These are phyloP conservation scores for Stachybotrys echinatus DNA, from an alignment of 2,329 filamentous ascomycete genomes.

Conservation along the genomic window DNA sequence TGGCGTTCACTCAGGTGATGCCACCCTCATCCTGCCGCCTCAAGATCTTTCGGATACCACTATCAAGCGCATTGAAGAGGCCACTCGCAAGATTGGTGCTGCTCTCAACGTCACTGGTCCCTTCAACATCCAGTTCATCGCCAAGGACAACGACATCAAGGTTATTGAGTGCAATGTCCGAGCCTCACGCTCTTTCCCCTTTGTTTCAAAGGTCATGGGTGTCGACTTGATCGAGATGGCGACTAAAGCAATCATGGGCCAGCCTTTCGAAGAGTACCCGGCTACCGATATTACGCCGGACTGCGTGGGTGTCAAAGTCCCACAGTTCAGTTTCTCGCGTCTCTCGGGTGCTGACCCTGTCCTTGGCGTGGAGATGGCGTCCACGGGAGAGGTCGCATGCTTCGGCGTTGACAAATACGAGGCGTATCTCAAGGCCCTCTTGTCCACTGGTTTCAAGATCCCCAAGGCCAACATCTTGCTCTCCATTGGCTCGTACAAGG, in stretches of 20 bases:
- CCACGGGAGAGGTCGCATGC: slow-evolving; percentile 94
- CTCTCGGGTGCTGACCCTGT: slow-evolving; percentile 94
- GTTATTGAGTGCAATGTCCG: slow-evolving; percentile 99
- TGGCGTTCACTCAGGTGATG: slow-evolving; percentile 96
- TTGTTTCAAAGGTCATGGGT: slow-evolving; percentile 97
- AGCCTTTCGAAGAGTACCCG: slow-evolving; percentile 79
- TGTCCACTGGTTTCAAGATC: slow-evolving; percentile 94
- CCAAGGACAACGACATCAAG: slow-evolving; percentile 99
- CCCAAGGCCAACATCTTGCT: slow-evolving; percentile 93
- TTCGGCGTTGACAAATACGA: slow-evolving; percentile 96
- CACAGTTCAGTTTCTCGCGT: slow-evolving; percentile 97
- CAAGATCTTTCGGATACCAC: slow-evolving; percentile 90
- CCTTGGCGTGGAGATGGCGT: slow-evolving; percentile 97
- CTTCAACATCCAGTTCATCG: slow-evolving; percentile 99
- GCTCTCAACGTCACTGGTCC: slow-evolving; percentile 94
- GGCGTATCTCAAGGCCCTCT: slow-evolving; percentile 91
- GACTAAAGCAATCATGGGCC: slow-evolving; percentile 89
- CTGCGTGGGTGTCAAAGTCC: slow-evolving; percentile 95
- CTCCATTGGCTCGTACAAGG: slow-evolving; percentile 95
- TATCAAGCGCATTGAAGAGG: slow-evolving; percentile 86
- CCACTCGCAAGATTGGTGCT: slow-evolving; percentile 88
- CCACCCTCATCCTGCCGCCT: slow-evolving; percentile 88
- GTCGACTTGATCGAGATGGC: slow-evolving; percentile 98
- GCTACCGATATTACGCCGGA: slow-evolving; percentile 67
- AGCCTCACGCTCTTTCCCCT: slow-evolving; percentile 93